These are phyloP conservation scores for Avena eriantha DNA, from an alignment of 176 grass and related monocot species.

Conservation along the genomic window DNA sequence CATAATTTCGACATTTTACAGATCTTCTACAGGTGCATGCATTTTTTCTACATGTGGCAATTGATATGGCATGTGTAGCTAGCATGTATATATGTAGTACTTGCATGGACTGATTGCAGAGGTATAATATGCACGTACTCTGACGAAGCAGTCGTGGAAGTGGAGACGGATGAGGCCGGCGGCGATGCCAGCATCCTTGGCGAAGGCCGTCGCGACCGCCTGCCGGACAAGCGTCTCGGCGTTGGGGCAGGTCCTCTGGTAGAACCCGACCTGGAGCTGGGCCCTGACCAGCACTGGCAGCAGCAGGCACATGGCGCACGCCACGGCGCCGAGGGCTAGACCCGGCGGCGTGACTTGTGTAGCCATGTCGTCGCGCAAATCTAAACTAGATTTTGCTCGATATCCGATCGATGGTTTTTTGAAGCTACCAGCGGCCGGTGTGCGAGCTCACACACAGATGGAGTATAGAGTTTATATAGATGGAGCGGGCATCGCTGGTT, in stretches of 20 bases:
- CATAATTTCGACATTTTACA: neutral
- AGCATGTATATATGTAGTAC: neutral
- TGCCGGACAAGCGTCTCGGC: slow-evolving; percentile 75
- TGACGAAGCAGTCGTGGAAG: slow-evolving; percentile 90
- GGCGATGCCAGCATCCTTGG: slow-evolving; percentile 63
- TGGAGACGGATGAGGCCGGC: slow-evolving; percentile 84
- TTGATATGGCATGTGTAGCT: neutral
- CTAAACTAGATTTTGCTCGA: neutral
- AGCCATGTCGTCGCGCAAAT: neutral
- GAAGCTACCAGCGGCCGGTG: neutral
- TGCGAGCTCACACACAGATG: neutral
- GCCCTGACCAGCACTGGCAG: slow-evolving; percentile 23
- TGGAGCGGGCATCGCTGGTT: neutral
- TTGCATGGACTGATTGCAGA: neutral
- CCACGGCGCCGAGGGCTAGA: neutral
- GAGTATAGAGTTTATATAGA: neutral
- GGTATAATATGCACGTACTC: slow-evolving; percentile 47
- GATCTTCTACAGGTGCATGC: neutral
- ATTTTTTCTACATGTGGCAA: neutral
- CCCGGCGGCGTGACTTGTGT: neutral
- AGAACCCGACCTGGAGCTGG: slow-evolving; percentile 74
- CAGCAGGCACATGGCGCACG: slow-evolving; percentile 33
- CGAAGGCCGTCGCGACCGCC: slow-evolving; percentile 65
- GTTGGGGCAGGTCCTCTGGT: slow-evolving; percentile 62
- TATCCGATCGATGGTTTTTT: neutral